phyloP scores from a whole-genome alignment of 768 basidiomycete genomes.

The Lactifluus volemus region DNA sequence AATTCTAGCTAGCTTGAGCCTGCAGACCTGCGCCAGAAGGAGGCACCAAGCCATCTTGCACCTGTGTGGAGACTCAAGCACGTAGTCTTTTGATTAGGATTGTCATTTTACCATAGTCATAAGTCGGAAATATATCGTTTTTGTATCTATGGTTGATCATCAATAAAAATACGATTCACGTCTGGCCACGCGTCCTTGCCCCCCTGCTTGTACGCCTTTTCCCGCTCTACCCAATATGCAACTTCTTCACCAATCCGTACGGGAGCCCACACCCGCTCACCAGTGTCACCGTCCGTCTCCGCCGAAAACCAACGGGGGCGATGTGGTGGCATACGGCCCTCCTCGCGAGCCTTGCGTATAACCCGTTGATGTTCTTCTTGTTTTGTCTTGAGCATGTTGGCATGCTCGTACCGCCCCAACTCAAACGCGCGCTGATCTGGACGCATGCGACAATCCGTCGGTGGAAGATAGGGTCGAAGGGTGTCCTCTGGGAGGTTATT shows the following conservation, averaged over 20 bases:
- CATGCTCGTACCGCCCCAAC: constrained; percentile 73
- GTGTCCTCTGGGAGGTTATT: constrained; percentile 76
- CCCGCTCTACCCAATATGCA: constrained; percentile 82
- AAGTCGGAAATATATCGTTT: background rate
- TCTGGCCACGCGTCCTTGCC: constrained; percentile 46
- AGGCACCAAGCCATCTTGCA: constrained; percentile 11
- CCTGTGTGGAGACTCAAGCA: constrained; percentile 17
- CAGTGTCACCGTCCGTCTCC: constrained; percentile 78
- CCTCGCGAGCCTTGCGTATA: constrained; percentile 67
- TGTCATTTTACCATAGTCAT: no score
- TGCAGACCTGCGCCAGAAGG: constrained; percentile 28
- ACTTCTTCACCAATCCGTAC: constrained; percentile 40
- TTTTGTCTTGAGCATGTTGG: constrained; percentile 66
- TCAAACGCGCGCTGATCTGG: constrained; percentile 96
- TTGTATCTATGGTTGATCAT: constrained; percentile 34
- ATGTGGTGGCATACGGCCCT: constrained; percentile 63
- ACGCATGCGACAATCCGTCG: constrained; percentile 87
- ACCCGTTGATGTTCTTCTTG: constrained; percentile 78
- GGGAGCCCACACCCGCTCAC: constrained; percentile 84
- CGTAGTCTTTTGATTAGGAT: background rate
- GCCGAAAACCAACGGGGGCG: constrained; percentile 82
- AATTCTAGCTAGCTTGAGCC: constrained; percentile 23
- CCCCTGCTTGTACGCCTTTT: constrained; percentile 43
- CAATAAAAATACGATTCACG: constrained; percentile 78
- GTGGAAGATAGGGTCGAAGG: constrained; percentile 63